Base-by-base conservation (phyloP, 768 basidiomycete species). In the Suillus paluster region DNA sequence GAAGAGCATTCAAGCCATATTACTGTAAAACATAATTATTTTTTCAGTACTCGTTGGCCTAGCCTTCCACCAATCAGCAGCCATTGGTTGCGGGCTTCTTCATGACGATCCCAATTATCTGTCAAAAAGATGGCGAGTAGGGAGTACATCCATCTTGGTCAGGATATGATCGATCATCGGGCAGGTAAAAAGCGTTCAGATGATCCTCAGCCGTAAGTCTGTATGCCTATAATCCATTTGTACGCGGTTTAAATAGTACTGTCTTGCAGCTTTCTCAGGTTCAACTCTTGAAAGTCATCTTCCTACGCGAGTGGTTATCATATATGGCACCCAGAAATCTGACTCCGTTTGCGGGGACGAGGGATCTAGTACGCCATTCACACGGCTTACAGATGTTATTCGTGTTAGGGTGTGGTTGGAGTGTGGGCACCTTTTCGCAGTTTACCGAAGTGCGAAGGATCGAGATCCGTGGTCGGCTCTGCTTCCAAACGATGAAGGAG, bases 401-500 rank as follows among this genome's bases (percentile, higher is more conserved):
- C 8, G 25, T 48, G 15, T 48, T 23, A 48, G 46, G n/a, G n/a
- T n/a, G n/a, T n/a, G n/a, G n/a, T n/a, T n/a, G n/a, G n/a, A n/a
- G 8, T 53, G 52, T 36, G 52, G 52, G 8, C 52, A 53, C 14
- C n/a, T 23, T 34, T 53, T 34, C 33, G 8, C 15, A 2, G 12
- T 15, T 15, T 53, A 12, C n/a, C 33, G 2, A 14, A 53, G n/a
- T 30, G 50, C 30, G 3, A 53, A 34, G n/a, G 1, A 6, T 33
- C n/a, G 33, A 52, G 19, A 21, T 14, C 12, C 3, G 11, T 21
- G 33, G 30, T 52, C 50, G 5, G 12, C 30, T 14, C 12, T 52
- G 50, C 30, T 52, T 33, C n/a, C 30, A 11, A n/a, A 52, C n/a
- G 50, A 52, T n/a, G 50, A 33, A 33, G 50, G 50, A 34, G 30